Evolutionary conservation across 2,329 filamentous ascomycete genomes (phyloP), one percentile per base, ranked within the genome.

Genomic region (Pseudocercospora cruenta): DNA sequence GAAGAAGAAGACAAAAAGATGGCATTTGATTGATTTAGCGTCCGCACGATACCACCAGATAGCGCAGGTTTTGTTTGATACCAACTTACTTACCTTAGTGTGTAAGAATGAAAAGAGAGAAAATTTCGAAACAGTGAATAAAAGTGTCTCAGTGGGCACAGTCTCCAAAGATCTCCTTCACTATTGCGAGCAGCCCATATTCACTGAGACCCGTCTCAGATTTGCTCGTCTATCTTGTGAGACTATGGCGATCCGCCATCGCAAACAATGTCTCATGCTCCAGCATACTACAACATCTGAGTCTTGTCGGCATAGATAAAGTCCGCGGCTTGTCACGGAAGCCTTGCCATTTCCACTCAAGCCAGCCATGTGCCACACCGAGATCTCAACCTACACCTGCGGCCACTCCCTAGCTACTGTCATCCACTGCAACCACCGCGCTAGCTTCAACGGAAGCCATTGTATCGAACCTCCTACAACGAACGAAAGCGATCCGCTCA

Each of bases 1-100:
- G 33, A 47, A 26, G 33, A 55, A 24, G 33, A 39, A 59, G 57
- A 22, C 19, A 21, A 26, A 55, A 28, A 28, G 51, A 55, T 57
- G 58, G 60, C 64, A 59, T 62, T 54, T 53, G 26, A 22, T 65
- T 54, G 63, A 65, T 59, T 65, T 65, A 62, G 59, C 58, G 59
- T 58, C 59, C 61, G 63, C 63, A 65, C 63, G 51, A 62, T 65
- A 65, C 63, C 63, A 65, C 63, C 49, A 65, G 53, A 65, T 26
- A 55, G 57, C 57, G 33, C 22, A n/a, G 51, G 24, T 22, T 33
- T 59, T 59, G 39, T 59, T 59, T 59, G 51, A 55, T 55, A 55
- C 51, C 24, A 55, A 24, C 31, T 39, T 22, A 22, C 31, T 43
- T 59, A 59, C 33, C 57, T 55, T 36, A 43, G 60, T 54, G 49